Evolutionary conservation across 2,329 filamentous ascomycete genomes (phyloP).

Genomic region (Kalaharituber pfeilii): DNA sequence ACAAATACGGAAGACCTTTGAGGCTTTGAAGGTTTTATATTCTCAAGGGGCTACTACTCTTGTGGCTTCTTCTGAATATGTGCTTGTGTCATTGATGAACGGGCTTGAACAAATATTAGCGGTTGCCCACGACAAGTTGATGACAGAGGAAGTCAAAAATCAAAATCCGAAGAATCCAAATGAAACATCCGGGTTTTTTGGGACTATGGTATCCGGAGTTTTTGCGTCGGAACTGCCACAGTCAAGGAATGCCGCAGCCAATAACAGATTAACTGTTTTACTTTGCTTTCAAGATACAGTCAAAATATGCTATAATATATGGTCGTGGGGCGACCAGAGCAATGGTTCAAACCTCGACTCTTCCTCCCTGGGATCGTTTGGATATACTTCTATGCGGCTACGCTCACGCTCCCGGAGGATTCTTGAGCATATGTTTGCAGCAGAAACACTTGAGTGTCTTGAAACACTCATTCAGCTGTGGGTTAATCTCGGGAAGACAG

Average conservation of each 20-base stretch:
- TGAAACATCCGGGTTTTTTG: conserved; percentile 67
- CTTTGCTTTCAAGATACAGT: conserved; percentile 96
- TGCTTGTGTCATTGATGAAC: conserved; percentile 71
- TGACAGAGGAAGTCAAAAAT: conserved; percentile 54
- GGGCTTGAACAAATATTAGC: conserved; percentile 83
- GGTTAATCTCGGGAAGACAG: conserved; percentile 32
- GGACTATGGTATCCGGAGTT: conserved; percentile 82
- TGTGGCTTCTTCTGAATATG: conserved; percentile 45
- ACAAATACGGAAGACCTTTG: conserved; percentile 44
- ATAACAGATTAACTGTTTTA: conserved; percentile 79
- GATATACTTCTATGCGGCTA: conserved; percentile 78
- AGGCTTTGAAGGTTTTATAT: conserved; percentile 50
- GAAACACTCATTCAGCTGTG: conserved; percentile 82
- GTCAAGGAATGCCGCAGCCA: conserved; percentile 68
- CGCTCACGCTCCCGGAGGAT: conserved; percentile 74
- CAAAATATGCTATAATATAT: conserved; percentile 78
- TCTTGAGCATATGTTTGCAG: conserved; percentile 80
- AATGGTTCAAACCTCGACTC: conserved; percentile 43
- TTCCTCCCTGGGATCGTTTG: conserved; percentile 62
- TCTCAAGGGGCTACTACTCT: conserved; percentile 26
- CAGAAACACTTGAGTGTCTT: conserved; percentile 80
- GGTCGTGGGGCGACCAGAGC: conserved; percentile 68
- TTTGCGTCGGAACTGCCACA: conserved; percentile 64
- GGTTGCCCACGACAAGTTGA: conserved; percentile 63
- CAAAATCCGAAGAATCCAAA: conserved; percentile 60